Percentiles rank a stretch among this genome's conserved stretches.
Conservation (phyloP, 192 early-diverging fungal genomes). For the Diversispora epigaea region DNA sequence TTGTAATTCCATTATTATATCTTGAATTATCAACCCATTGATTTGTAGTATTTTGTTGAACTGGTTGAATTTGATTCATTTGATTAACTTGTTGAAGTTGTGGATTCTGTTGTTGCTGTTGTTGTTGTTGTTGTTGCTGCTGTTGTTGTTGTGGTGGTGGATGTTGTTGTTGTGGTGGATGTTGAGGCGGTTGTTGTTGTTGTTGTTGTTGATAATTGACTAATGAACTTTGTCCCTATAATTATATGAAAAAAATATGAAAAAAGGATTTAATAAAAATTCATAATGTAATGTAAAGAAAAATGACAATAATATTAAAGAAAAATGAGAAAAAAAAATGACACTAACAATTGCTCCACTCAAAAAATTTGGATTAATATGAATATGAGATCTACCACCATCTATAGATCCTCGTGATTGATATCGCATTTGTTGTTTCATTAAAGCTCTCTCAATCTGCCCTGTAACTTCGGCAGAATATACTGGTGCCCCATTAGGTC, state of each 20-base stretch:
- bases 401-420: slow-evolving; percentile 34
- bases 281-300: not conserved
- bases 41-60: slow-evolving; percentile 17
- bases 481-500: slow-evolving; percentile 59
- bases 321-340: not conserved
- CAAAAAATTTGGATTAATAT: slow-evolving; percentile 64
- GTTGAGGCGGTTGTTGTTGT: not conserved
- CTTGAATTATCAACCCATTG: slow-evolving; percentile 9
- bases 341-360: slow-evolving; percentile 35
- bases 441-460: slow-evolving; percentile 50
- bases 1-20: slow-evolving; percentile 10
- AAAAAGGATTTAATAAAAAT: not conserved
- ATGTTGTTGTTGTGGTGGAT: too few species aligned
- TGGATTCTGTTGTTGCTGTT: not conserved
- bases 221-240: slow-evolving; percentile 13
- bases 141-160: not conserved
- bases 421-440: slow-evolving; percentile 41
- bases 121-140: slow-evolving; percentile 2
- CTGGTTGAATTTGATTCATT: not conserved
- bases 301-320: not conserved
- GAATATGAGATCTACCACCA: slow-evolving; percentile 39
- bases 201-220: slow-evolving; percentile 6
- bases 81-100: not conserved
- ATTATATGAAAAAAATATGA: not conserved
- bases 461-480: slow-evolving; percentile 57